phyloP scores from a whole-genome alignment of 2,329 filamentous ascomycete species.

The Epicoccum nigrum region DNA sequence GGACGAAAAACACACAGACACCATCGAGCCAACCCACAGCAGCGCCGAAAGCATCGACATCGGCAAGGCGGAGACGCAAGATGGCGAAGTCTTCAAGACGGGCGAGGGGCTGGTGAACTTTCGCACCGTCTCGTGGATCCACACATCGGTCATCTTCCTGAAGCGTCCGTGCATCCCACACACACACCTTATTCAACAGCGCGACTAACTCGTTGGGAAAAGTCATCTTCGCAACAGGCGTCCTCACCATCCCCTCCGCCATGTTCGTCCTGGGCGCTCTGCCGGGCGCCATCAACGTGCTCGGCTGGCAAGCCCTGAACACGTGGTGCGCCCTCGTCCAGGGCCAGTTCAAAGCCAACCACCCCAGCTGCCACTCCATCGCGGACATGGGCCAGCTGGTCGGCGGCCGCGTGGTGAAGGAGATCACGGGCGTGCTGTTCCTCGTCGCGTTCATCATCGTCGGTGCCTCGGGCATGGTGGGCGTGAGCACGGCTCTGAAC shows the following conservation, averaged over 20 bases:
- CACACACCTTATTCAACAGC: too few species aligned
- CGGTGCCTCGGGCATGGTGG: conserved; percentile 64
- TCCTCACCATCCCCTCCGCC: conserved; percentile 57
- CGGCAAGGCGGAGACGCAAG: conserved; percentile 34
- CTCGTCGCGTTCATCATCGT: conserved; percentile 64
- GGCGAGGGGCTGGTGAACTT: conserved; percentile 58
- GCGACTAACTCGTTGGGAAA: background rate
- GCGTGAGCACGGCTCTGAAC: conserved; percentile 65
- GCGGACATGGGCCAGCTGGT: conserved; percentile 65
- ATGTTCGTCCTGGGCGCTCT: conserved; percentile 57
- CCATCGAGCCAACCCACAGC: conserved; percentile 30
- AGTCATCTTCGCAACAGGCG: conserved; percentile 58
- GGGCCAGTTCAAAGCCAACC: conserved; percentile 58
- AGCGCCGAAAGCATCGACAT: conserved; percentile 29
- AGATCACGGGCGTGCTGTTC: conserved; percentile 61
- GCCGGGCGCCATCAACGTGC: conserved; percentile 55
- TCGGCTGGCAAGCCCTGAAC: conserved; percentile 57
- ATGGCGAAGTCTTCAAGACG: conserved; percentile 59
- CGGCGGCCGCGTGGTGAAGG: conserved; percentile 58
- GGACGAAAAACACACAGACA: conserved; percentile 34
- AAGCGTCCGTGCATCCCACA: conserved; percentile 45
- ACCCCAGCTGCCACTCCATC: conserved; percentile 60
- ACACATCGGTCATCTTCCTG: conserved; percentile 59
- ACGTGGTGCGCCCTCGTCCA: conserved; percentile 58
- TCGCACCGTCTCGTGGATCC: conserved; percentile 60